phyloP scores from a whole-genome alignment of 345 rosid genomes.

The Eucalyptus erythrocorys region DNA sequence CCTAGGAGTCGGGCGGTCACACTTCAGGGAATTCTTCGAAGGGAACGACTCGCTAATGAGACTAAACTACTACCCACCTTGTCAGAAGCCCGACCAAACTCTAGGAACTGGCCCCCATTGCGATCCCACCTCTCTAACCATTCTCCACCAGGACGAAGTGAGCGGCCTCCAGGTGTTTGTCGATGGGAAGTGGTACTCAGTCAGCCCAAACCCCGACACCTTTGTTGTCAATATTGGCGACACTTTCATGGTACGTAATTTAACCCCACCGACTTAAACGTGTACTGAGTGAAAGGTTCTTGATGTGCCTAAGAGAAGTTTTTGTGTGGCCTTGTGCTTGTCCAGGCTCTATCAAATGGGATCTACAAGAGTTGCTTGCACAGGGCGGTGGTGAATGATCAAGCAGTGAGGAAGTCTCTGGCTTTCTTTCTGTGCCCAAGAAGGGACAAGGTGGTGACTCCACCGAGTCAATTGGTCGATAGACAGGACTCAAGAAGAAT shows the following conservation, averaged over 20 bases:
- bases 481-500: conserved; percentile 4
- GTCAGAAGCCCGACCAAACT: conserved; percentile 44
- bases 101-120: conserved; percentile 71
- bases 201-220: conserved; percentile 29
- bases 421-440: conserved; percentile 40
- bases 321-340: background rate
- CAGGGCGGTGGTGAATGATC: conserved; percentile 35
- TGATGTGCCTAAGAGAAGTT: background rate
- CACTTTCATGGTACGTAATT: conserved; percentile 46
- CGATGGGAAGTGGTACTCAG: conserved; percentile 39
- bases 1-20: conserved; percentile 26
- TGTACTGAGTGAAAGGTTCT: background rate
- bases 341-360: conserved; percentile 36
- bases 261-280: background rate
- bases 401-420: conserved; percentile 22
- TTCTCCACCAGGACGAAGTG: conserved; percentile 63
- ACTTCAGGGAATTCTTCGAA: conserved; percentile 35
- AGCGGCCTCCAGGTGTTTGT: conserved; percentile 59
- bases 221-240: conserved; percentile 74
- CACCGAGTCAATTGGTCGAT: conserved; percentile 18
- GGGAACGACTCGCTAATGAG: conserved; percentile 63
- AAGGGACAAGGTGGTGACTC: conserved; percentile 18
- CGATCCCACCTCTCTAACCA: conserved; percentile 67
- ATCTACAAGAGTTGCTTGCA: conserved; percentile 36
- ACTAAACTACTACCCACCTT: conserved; percentile 51